Conservation (phyloP, 371 early-diverging fungal species). For the Dichotomocladium elegans region DNA sequence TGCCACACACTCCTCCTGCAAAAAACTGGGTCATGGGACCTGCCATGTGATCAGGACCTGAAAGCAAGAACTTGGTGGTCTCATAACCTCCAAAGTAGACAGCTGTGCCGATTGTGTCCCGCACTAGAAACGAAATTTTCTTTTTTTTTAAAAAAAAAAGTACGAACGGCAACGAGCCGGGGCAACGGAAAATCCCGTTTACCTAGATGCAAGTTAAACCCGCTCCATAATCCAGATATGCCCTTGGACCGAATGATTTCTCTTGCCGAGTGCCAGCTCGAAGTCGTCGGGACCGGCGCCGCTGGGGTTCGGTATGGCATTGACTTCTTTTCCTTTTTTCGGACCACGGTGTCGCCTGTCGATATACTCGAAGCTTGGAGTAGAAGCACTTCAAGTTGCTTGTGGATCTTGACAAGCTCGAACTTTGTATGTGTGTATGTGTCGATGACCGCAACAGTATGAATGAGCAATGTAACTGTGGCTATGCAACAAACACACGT, state of each 20-base stretch:
- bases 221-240: slow-evolving; percentile 43
- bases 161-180: not conserved
- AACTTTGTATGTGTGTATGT: slow-evolving; percentile 29
- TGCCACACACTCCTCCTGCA: slow-evolving; percentile 79
- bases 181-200: not conserved
- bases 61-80: slow-evolving; percentile 62
- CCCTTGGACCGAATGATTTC: slow-evolving; percentile 55
- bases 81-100: slow-evolving; percentile 82
- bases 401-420: slow-evolving; percentile 79
- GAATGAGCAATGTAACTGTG: no score
- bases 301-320: not conserved
- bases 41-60: slow-evolving; percentile 36
- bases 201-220: slow-evolving; percentile 50
- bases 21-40: slow-evolving; percentile 70
- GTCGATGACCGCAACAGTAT: not conserved
- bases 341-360: slow-evolving; percentile 37
- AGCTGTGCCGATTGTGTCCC: slow-evolving; percentile 74
- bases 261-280: slow-evolving; percentile 57
- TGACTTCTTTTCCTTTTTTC: slow-evolving; percentile 9
- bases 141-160: not conserved
- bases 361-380: slow-evolving; percentile 55
- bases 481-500: not conserved
- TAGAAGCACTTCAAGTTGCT: slow-evolving; percentile 64
- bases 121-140: slow-evolving; percentile 17
- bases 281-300: slow-evolving; percentile 19